Conservation (phyloP, 164 flowering plant genomes). For the Cinnamomum micranthum region DNA sequence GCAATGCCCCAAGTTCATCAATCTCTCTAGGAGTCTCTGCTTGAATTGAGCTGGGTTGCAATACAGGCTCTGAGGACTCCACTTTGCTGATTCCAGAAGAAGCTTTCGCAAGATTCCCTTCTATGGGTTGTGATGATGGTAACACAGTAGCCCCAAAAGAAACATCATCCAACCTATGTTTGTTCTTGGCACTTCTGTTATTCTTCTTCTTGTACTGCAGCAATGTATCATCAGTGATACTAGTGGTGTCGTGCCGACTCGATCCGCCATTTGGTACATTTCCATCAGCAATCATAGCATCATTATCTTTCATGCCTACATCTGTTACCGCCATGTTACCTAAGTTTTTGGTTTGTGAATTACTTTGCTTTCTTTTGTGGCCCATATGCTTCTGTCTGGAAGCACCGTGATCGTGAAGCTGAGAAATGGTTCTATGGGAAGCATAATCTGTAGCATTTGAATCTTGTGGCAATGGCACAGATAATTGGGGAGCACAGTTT, state of each 20-base stretch:
- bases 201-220: conserved; percentile 35
- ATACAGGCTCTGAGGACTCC: conserved; percentile 25
- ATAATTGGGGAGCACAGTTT: conserved; percentile 7
- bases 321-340: conserved; percentile 23
- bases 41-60: conserved; percentile 26
- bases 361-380: conserved; percentile 50
- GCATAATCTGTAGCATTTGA: conserved; percentile 7
- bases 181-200: conserved; percentile 50
- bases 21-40: conserved; percentile 6
- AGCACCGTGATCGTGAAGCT: conserved; percentile 24
- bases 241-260: conserved; percentile 16
- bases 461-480: conserved; percentile 10
- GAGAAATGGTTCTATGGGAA: conserved; percentile 20
- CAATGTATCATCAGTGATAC: conserved; percentile 21
- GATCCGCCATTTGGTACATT: conserved; percentile 22
- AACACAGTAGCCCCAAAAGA: conserved; percentile 17
- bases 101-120: conserved; percentile 22
- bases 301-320: conserved; percentile 21
- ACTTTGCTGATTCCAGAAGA: conserved; percentile 28
- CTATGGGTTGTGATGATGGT: conserved; percentile 20
- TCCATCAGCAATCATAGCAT: conserved; percentile 19
- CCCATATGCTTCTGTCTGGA: conserved; percentile 46
- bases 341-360: conserved; percentile 25
- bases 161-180: conserved; percentile 49
- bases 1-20: conserved; percentile 29